Base-by-base conservation (phyloP, 2,329 filamentous ascomycete species). In the Aaosphaeria arxii region DNA sequence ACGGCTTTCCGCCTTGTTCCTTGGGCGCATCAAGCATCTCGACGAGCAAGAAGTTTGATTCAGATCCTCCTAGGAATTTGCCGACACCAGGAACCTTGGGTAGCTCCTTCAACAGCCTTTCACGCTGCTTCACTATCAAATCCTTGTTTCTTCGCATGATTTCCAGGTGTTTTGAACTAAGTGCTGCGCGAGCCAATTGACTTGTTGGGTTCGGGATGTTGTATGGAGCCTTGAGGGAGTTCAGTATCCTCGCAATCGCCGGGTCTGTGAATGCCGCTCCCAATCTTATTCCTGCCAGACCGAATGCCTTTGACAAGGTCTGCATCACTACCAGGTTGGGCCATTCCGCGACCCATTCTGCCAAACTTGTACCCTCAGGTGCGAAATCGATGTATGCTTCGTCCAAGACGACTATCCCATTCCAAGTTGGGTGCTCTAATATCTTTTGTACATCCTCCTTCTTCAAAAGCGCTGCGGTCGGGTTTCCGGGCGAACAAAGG, bases 301-400 rank as follows among this genome's bases (percentile, higher is more conserved):
- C 94, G 65, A 99, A 99, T 0, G 91, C 94, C 71, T 99, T 99
- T 62, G 89, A 95, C n/a, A 97, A 80, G 1, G 94, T 99, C 77
- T 99, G 94, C 89, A 97, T 90, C 48, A 99, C 91, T 13, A 96
- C 91, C 29, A 99, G 78, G 71, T 99, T 99, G 44, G 92, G 91
- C 83, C 89, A 95, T 63, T 96, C 91, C 33, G 82, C 78, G 1
- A 95, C 91, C 87, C 89, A 95, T 71, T 95, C 89, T 29, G 94
- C 92, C 29, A 97, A 80, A 56, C 88, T 95, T 39, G 88, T 80
- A 29, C 82, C 85, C 42, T 87, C 84, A 5, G 85, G 84, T 5
- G 91, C 87, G 65, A 97, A 99, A 73, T 99, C 94, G 61, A 99
- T 85, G 73, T 99, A 99, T 13, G 94, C 94, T 74, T 99, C 94